These are phyloP conservation scores for Trichoderma pleuroti DNA, from an alignment of 2,329 filamentous ascomycete species.

Conservation along the genomic window DNA sequence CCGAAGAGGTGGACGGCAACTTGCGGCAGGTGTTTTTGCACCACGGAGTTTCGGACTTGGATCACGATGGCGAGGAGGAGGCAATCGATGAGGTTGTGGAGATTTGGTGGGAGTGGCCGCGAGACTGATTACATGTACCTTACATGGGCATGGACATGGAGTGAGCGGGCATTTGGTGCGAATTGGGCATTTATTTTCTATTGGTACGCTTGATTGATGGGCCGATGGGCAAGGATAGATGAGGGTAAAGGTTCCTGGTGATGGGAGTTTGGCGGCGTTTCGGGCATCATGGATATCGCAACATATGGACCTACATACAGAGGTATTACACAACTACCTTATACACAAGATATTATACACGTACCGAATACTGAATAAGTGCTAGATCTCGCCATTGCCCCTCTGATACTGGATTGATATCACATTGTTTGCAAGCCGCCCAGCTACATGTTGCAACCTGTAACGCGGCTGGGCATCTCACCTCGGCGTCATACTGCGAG, in stretches of 20 bases:
- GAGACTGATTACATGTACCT: neutral
- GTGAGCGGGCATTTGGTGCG: neutral
- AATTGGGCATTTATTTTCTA: neutral
- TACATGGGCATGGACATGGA: neutral
- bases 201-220: neutral
- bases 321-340: neutral
- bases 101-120: constrained; percentile 42
- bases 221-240: neutral
- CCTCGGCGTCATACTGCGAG: neutral
- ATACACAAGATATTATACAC: neutral
- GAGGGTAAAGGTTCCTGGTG: neutral
- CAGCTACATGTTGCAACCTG: neutral
- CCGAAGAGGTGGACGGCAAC: constrained; percentile 39
- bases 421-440: neutral
- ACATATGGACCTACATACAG: neutral
- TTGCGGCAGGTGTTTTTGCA: constrained; percentile 56
- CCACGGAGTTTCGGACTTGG: neutral
- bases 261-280: constrained; percentile 1
- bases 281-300: neutral
- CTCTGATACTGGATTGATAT: neutral
- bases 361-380: too few species aligned
- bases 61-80: constrained; percentile 38
- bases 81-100: constrained; percentile 45
- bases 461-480: neutral
- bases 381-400: neutral